A percentile compares a stretch with the other conserved stretches of the same genome.
Evolutionary conservation across 257 asterid species (phyloP).

Genomic region (Misopates orontium): DNA sequence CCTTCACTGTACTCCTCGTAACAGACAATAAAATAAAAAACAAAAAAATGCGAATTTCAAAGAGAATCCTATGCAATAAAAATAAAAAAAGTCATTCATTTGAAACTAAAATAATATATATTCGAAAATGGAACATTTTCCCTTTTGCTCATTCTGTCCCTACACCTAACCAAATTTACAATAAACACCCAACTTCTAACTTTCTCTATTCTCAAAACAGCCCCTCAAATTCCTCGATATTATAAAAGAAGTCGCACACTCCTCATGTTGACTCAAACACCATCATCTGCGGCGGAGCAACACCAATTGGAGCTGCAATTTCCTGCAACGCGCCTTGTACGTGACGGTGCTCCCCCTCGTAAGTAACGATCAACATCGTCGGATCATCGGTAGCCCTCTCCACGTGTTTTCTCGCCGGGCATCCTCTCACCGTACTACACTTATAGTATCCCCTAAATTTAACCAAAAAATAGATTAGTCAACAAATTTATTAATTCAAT

Average conservation of each 20-base stretch:
- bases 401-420: slow-evolving; percentile 89
- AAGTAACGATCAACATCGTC: slow-evolving; percentile 71
- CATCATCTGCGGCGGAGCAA: too few species aligned
- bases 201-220: slow-evolving; percentile 8
- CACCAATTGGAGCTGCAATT: too few species aligned
- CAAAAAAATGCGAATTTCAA: slow-evolving; percentile 32
- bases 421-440: slow-evolving; percentile 70
- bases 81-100: too few species aligned
- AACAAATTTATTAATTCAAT: not conserved
- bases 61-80: slow-evolving; percentile 32
- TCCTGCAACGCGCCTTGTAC: slow-evolving; percentile 42
- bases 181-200: slow-evolving; percentile 9
- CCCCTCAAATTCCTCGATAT: slow-evolving; percentile 13
- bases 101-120: not conserved
- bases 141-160: slow-evolving; percentile 30
- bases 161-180: slow-evolving; percentile 45
- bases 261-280: slow-evolving; percentile 45
- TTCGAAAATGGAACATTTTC: slow-evolving; percentile 15
- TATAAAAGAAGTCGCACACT: slow-evolving; percentile 27
- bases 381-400: slow-evolving; percentile 86
- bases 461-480: not conserved
- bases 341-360: slow-evolving; percentile 82
- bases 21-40: not conserved
- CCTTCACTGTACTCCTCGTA: not conserved
- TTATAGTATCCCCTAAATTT: slow-evolving; percentile 74